Conservation (phyloP, 2,329 filamentous ascomycete species). For the Gremmenia infestans region DNA sequence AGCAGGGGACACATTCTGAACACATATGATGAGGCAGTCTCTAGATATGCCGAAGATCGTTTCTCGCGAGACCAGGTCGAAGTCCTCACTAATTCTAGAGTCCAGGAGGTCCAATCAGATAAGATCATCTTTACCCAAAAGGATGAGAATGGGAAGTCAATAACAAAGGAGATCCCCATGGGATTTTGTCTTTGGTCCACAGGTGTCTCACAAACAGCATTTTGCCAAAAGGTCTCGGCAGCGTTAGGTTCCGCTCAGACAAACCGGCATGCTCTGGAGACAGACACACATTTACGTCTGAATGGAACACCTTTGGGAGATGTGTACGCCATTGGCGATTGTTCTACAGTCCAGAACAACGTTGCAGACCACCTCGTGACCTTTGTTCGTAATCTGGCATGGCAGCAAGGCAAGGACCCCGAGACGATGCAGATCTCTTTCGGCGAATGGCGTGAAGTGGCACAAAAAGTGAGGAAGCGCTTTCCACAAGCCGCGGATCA, state of each 20-base stretch:
- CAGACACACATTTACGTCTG: constrained; percentile 85
- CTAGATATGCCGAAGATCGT: constrained; percentile 83
- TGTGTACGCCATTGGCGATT: constrained; percentile 95
- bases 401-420: constrained; percentile 86
- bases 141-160: constrained; percentile 60
- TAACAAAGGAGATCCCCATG: constrained; percentile 92
- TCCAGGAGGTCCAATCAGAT: constrained; percentile 80
- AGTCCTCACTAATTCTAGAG: constrained; percentile 86
- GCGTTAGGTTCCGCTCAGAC: constrained; percentile 73
- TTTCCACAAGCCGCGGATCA: constrained; percentile 90
- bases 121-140: constrained; percentile 88
- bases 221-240: constrained; percentile 71
- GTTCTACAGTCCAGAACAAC: constrained; percentile 95
- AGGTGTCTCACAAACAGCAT: constrained; percentile 79
- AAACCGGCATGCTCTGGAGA: constrained; percentile 89
- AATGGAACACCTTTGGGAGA: constrained; percentile 87
- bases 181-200: constrained; percentile 98
- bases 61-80: constrained; percentile 90
- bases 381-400: constrained; percentile 84
- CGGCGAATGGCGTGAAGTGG: constrained; percentile 80
- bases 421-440: constrained; percentile 84
- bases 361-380: constrained; percentile 84
- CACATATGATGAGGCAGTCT: constrained; percentile 94
- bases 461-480: constrained; percentile 74
- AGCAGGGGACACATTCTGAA: constrained; percentile 93